Conservation (phyloP, 2,329 filamentous ascomycete species). For the Myriosclerotinia scirpicola region DNA sequence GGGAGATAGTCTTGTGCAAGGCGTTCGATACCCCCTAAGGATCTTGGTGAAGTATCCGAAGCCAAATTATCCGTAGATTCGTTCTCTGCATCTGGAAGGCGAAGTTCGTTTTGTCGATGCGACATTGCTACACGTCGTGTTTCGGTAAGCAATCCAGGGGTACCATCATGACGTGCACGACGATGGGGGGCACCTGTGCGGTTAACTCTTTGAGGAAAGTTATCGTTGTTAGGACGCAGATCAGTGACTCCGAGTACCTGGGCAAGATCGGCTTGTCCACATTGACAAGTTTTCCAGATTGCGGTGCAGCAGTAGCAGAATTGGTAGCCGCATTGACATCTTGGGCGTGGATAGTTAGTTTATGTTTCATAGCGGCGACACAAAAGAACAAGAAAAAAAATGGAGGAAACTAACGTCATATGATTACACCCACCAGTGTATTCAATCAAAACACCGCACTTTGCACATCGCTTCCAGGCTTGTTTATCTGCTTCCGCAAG, state of each 20-base stretch:
- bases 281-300: background rate
- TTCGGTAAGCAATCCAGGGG: no score
- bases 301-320: background rate
- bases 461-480: constrained; percentile 1
- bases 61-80: background rate
- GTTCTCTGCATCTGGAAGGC: background rate
- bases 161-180: no score
- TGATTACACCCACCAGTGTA: background rate
- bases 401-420: background rate
- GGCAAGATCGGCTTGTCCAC: background rate
- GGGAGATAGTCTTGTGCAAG: background rate
- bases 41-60: background rate
- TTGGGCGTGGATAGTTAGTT: background rate
- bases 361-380: background rate
- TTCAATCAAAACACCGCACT: constrained; percentile 3
- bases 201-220: no score
- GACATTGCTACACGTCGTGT: background rate
- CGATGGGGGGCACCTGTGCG: no score
- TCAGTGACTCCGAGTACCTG: background rate
- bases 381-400: background rate
- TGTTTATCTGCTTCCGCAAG: background rate
- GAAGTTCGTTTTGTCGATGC: background rate
- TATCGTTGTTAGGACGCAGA: background rate
- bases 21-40: background rate
- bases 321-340: background rate